Percentiles rank a stretch among this genome's conserved stretches.
These are phyloP conservation scores for Kodamaea restingae DNA, from an alignment of 805 yeast species.

Conservation along the genomic window DNA sequence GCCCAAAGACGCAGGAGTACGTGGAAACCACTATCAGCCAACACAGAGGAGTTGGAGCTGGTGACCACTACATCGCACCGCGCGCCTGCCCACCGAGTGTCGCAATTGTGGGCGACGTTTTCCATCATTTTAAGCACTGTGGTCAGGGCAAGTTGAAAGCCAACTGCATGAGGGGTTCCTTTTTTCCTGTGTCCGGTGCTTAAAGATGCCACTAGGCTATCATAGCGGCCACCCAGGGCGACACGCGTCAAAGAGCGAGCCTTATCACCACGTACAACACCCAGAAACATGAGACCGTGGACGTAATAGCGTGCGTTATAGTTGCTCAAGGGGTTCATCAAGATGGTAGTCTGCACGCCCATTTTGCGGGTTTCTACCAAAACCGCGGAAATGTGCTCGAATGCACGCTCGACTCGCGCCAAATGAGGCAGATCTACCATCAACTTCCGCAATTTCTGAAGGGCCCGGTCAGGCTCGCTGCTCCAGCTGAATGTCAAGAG, in stretches of 20 bases:
- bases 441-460: constrained; percentile 56
- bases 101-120: constrained; percentile 15
- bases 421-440: constrained; percentile 72
- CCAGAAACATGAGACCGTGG: constrained; percentile 86
- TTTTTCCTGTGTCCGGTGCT: constrained; percentile 41
- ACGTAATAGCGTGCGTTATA: constrained; percentile 76
- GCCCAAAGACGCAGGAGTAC: constrained; percentile 68
- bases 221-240: constrained; percentile 95
- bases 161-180: constrained; percentile 58
- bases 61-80: constrained; percentile 83
- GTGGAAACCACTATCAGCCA: constrained; percentile 61
- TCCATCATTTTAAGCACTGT: constrained; percentile 36
- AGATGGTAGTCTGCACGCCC: constrained; percentile 55
- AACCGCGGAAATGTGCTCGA: constrained; percentile 60
- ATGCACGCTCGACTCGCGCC: constrained; percentile 55
- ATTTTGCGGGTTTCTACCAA: constrained; percentile 50
- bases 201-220: constrained; percentile 60
- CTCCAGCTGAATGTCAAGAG: constrained; percentile 75
- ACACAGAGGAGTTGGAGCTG: constrained; percentile 53
- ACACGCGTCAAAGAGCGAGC: constrained; percentile 45
- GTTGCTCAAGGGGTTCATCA: constrained; percentile 77
- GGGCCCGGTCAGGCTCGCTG: constrained; percentile 62
- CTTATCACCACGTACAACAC: constrained; percentile 60
- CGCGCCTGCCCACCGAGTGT: constrained; percentile 22
- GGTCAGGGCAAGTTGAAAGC: constrained; percentile 69